Evolutionary conservation across 257 asterid species (phyloP), one percentile per base, ranked within the genome.

Genomic region (Solanum arcanum): DNA sequence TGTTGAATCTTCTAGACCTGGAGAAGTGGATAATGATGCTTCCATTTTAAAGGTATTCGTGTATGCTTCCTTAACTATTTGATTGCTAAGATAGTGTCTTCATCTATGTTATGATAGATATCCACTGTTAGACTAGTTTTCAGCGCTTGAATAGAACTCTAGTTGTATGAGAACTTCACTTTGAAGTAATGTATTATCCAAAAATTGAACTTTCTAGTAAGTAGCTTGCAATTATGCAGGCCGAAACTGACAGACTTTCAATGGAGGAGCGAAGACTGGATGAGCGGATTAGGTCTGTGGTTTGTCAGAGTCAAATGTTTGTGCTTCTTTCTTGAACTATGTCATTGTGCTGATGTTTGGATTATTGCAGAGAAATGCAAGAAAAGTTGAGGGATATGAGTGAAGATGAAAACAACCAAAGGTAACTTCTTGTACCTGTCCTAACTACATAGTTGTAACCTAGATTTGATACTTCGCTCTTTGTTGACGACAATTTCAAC

Each of bases 331-430:
- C 83, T 41, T 86, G 86, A 66, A 47, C 60, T 76, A 46, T 42
- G 68, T 78, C 27, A 20, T 83, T 88, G 29, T 91, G 72, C 90
- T 91, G 86, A 92, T 89, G 74, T 90, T 88, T 56, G 15, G 73
- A 87, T 56, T 86, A 82, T 91, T 88, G 86, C 94, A 96, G 99
- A 91, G 95, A 94, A 90, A 94, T 94, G 98, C 99, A 94, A 88
- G 97, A 93, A 87, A 94, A 90, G 82, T 87, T 96, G 72, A 91
- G 96, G 92, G 88, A 89, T 88, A 90, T 95, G 90, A 95, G 98
- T 72, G 99, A 95, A 94, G 95, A 94, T 83, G 97, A 91, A 86
- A 85, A 90, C 78, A 92, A 95, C 89, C 95, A 93, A 86, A 94
- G 88, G 99, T 96, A 91, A 86, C 75, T 44, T 87, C 15, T 44